These are phyloP conservation scores for Harringtonia aguacate DNA, from an alignment of 2,329 filamentous ascomycete genomes.

Conservation along the genomic window DNA sequence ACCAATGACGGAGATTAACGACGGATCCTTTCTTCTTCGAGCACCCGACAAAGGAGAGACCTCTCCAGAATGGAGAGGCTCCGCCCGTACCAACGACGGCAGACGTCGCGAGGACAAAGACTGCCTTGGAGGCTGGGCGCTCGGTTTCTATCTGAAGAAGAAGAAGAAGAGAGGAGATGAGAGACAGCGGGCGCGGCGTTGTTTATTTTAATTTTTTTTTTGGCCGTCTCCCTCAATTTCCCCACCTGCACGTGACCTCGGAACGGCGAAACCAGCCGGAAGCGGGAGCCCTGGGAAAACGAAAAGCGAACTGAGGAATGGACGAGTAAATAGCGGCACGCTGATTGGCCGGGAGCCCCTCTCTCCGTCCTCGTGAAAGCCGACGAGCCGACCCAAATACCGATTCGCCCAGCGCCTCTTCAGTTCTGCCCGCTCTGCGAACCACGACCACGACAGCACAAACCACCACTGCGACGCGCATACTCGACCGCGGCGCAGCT, in stretches of 20 bases:
- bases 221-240: not conserved
- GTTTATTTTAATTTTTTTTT: not conserved
- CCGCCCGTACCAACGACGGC: not conserved
- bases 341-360: constrained; percentile 9
- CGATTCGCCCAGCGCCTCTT: not conserved
- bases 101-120: constrained; percentile 1
- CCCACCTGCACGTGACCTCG: constrained; percentile 11
- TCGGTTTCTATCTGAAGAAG: constrained; percentile 42
- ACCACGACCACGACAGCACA: not conserved
- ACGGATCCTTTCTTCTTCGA: constrained; percentile 42
- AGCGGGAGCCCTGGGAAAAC: not conserved
- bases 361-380: constrained; percentile 16
- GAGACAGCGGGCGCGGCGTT: constrained; percentile 2
- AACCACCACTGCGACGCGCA: no score
- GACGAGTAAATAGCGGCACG: constrained; percentile 9
- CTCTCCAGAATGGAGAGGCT: constrained; percentile 14
- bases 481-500: no score
- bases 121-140: constrained; percentile 22
- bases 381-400: constrained; percentile 24
- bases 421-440: no score
- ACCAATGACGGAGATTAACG: constrained; percentile 45
- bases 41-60: constrained; percentile 15
- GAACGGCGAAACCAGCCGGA: constrained; percentile 10
- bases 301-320: no score
- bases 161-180: constrained; percentile 22